Conservation (phyloP, 2,329 filamentous ascomycete genomes). For the Aspergillus sp. region DNA sequence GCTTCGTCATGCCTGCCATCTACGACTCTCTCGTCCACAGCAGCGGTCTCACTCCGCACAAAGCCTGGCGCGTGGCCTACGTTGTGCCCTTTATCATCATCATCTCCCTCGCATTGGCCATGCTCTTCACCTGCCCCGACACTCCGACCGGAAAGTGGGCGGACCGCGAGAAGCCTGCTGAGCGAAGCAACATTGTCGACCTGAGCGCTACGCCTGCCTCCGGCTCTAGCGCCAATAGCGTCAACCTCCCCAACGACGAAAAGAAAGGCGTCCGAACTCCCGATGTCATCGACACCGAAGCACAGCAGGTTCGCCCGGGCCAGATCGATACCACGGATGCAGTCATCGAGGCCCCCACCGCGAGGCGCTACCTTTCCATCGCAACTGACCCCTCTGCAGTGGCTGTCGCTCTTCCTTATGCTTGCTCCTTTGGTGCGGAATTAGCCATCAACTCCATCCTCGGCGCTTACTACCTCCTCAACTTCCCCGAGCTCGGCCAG, state of each 20-base stretch:
- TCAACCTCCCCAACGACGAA: constrained; percentile 28
- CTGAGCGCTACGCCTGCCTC: constrained; percentile 30
- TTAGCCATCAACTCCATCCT: constrained; percentile 65
- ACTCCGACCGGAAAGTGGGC: constrained; percentile 83
- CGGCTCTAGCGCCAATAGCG: constrained; percentile 25
- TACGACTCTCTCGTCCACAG: constrained; percentile 73
- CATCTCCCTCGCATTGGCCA: constrained; percentile 65
- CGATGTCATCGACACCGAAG: constrained; percentile 36
- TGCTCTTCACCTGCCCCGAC: constrained; percentile 78
- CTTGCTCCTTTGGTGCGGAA: constrained; percentile 65
- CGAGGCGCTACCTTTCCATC: constrained; percentile 65
- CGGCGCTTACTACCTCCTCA: constrained; percentile 61
- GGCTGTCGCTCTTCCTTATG: constrained; percentile 58
- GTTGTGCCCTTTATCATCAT: constrained; percentile 82
- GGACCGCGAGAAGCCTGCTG: constrained; percentile 65
- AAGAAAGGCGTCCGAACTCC: constrained; percentile 37
- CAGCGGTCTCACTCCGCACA: constrained; percentile 64
- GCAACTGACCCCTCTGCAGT: constrained; percentile 64
- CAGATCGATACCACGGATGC: constrained; percentile 56
- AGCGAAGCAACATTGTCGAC: constrained; percentile 47
- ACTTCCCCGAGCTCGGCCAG: constrained; percentile 60
- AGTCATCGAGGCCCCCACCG: constrained; percentile 64
- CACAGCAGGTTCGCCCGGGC: constrained; percentile 46
- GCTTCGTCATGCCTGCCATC: constrained; percentile 87
- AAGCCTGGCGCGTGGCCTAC: constrained; percentile 83